These are phyloP conservation scores for Aureoboletus auriporus DNA, from an alignment of 768 basidiomycete genomes.

Conservation along the genomic window DNA sequence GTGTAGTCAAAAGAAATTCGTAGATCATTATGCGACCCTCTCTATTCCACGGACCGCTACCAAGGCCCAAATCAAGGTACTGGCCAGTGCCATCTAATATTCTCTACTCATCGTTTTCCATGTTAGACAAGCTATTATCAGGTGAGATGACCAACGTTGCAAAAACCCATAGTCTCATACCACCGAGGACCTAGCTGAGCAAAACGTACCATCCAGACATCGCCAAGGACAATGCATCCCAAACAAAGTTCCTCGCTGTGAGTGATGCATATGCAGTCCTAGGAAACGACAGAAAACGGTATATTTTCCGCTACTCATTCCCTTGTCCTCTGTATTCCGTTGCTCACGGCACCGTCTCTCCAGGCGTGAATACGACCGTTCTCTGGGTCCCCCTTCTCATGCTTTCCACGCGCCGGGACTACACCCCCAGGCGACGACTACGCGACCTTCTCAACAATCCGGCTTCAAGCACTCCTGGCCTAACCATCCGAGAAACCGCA, in stretches of 20 bases:
- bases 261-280: constrained; percentile 47
- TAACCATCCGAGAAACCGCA: constrained; percentile 19
- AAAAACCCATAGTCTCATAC: not conserved
- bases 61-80: constrained; percentile 32
- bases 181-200: constrained; percentile 35
- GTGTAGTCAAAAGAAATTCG: constrained; percentile 6
- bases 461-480: constrained; percentile 27
- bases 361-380: constrained; percentile 32
- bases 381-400: constrained; percentile 10
- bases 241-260: constrained; percentile 39
- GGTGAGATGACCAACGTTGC: constrained; percentile 4
- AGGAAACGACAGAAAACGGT: constrained; percentile 45
- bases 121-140: constrained; percentile 29
- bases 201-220: constrained; percentile 47
- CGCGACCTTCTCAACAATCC: constrained; percentile 21
- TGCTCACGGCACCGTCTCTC: not conserved
- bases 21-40: constrained; percentile 28
- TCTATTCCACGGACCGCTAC: constrained; percentile 26
- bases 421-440: constrained; percentile 30
- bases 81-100: not conserved
- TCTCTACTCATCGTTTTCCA: not conserved
- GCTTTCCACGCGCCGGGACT: constrained; percentile 6
- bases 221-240: constrained; percentile 34
- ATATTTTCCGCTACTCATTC: too few relatives aligned
- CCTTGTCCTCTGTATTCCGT: too few relatives aligned